Conservation (phyloP, 1,139 yeast species). For the Scheffersomyces illinoinensis region DNA sequence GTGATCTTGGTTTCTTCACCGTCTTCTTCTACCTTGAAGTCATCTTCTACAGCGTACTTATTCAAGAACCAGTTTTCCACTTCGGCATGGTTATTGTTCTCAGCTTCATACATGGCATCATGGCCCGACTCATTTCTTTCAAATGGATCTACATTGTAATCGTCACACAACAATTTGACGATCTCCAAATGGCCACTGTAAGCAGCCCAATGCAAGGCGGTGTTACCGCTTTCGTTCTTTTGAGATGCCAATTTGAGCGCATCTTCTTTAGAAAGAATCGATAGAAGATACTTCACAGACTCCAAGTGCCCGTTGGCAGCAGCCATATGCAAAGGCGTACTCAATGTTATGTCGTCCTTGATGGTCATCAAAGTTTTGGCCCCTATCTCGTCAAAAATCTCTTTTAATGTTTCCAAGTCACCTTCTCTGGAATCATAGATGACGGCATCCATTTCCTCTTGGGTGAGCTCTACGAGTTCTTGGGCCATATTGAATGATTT, state of each 20-base stretch:
- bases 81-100: conserved; percentile 63
- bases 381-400: conserved; percentile 65
- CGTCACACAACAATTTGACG: conserved; percentile 69
- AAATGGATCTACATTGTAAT: conserved; percentile 79
- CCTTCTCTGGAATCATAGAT: conserved; percentile 86
- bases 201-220: conserved; percentile 96
- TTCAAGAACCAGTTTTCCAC: conserved; percentile 73
- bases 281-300: conserved; percentile 60
- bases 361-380: conserved; percentile 49
- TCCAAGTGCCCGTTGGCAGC: conserved; percentile 91
- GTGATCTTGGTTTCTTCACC: conserved; percentile 50
- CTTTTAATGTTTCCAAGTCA: conserved; percentile 71
- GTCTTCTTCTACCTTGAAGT: conserved; percentile 42
- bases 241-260: conserved; percentile 51
- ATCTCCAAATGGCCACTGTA: conserved; percentile 78
- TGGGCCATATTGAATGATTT: neutral
- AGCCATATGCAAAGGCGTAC: conserved; percentile 91
- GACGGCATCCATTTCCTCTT: conserved; percentile 81
- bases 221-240: conserved; percentile 80
- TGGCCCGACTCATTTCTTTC: conserved; percentile 72
- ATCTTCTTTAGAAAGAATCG: conserved; percentile 45
- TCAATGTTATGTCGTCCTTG: conserved; percentile 62
- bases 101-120: conserved; percentile 89
- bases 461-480: conserved; percentile 35
- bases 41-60: conserved; percentile 72